These are phyloP conservation scores for Neonectria hederae DNA, from an alignment of 2,329 filamentous ascomycete genomes.

Conservation along the genomic window DNA sequence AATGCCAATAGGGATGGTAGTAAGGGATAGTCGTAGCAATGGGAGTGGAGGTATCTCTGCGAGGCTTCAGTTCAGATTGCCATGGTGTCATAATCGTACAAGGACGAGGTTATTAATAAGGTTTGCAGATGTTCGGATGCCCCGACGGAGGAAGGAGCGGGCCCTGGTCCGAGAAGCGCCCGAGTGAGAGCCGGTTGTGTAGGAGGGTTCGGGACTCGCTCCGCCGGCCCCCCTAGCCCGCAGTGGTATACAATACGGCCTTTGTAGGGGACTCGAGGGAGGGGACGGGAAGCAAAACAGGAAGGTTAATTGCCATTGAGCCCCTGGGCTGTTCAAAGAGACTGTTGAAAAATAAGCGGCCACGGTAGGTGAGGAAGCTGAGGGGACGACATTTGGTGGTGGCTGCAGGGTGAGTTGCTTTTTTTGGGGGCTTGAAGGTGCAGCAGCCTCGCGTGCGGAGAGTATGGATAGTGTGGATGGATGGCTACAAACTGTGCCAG, in stretches of 20 bases:
- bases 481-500: not conserved
- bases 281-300: not conserved
- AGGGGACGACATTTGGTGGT: not conserved
- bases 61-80: not conserved
- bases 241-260: not conserved
- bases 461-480: not conserved
- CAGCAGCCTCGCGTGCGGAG: not conserved
- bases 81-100: slow-evolving; percentile 23
- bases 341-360: not conserved
- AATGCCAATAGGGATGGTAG: not conserved
- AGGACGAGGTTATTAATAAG: slow-evolving; percentile 30
- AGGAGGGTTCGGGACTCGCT: not conserved
- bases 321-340: not conserved
- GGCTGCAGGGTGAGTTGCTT: not conserved
- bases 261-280: not conserved
- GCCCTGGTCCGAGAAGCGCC: slow-evolving; percentile 18
- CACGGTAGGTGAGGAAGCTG: not conserved
- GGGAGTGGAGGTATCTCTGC: not conserved
- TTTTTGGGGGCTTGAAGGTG: not conserved
- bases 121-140: slow-evolving; percentile 36
- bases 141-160: slow-evolving; percentile 31
- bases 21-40: not conserved
- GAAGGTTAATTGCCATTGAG: not conserved
- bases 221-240: not conserved
- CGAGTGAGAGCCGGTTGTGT: slow-evolving; percentile 16